Evolutionary conservation across 352 stramenopile species (phyloP).

Genomic region (Pythium grandisporangium): DNA sequence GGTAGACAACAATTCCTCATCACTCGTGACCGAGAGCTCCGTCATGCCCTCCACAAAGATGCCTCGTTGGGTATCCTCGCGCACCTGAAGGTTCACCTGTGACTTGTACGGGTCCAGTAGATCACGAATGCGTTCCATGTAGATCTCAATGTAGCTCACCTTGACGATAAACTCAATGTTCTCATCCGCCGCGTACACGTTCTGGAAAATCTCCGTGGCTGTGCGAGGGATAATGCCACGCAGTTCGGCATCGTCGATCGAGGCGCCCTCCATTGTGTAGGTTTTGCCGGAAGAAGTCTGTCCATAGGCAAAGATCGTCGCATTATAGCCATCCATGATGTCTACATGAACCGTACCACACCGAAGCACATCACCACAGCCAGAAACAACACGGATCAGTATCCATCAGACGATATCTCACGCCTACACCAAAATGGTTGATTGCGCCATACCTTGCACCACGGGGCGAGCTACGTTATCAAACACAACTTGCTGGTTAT

Average conservation of each 20-base stretch:
- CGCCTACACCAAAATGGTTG: conserved; percentile 3
- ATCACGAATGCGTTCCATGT: conserved; percentile 93
- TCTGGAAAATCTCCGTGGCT: conserved; percentile 83
- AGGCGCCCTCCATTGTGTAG: conserved; percentile 82
- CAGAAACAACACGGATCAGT: too few species aligned
- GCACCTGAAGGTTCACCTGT: conserved; percentile 87
- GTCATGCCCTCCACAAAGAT: conserved; percentile 93
- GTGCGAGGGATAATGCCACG: conserved; percentile 85
- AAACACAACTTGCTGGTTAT: conserved; percentile 84
- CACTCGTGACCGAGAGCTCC: conserved; percentile 89
- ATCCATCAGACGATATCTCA: too few species aligned
- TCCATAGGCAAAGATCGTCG: conserved; percentile 91
- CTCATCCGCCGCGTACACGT: conserved; percentile 79
- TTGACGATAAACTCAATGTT: conserved; percentile 91
- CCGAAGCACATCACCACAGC: too few species aligned
- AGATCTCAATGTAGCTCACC: conserved; percentile 95
- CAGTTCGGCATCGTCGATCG: conserved; percentile 82
- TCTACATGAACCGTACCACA: too few species aligned
- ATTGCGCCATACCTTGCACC: conserved; percentile 55
- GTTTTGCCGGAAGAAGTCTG: conserved; percentile 88
- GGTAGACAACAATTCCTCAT: conserved; percentile 79
- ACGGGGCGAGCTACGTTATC: conserved; percentile 81
- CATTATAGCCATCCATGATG: conserved; percentile 91
- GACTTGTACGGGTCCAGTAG: conserved; percentile 88
- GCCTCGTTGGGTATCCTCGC: conserved; percentile 80